Evolutionary conservation across 2,329 filamentous ascomycete species (phyloP).

Genomic region (Ophioceras dolichostomum): DNA sequence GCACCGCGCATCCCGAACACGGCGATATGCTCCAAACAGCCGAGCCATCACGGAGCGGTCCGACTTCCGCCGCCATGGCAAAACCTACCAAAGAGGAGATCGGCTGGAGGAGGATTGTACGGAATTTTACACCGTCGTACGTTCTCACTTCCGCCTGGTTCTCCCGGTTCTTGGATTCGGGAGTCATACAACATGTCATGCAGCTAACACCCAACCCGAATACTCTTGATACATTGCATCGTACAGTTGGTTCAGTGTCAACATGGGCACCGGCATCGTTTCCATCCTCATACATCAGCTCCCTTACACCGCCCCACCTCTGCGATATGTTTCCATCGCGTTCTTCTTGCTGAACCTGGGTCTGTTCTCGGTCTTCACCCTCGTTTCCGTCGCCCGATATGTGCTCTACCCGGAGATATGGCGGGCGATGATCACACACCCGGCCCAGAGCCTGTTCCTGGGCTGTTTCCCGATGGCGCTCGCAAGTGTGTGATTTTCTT

Average conservation of each 20-base stretch:
- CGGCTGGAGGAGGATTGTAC: conserved; percentile 22
- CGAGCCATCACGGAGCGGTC: too few relatives aligned
- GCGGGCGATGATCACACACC: conserved; percentile 46
- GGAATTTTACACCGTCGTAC: conserved; percentile 33
- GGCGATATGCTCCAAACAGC: too few relatives aligned
- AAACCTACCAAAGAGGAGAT: conserved; percentile 6
- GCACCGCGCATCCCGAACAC: too few relatives aligned
- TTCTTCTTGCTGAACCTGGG: conserved; percentile 44
- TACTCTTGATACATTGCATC: background rate
- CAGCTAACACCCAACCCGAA: too few relatives aligned
- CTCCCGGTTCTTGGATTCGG: too few relatives aligned
- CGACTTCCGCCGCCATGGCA: too few relatives aligned
- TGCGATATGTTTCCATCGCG: conserved; percentile 39
- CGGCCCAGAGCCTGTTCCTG: conserved; percentile 49
- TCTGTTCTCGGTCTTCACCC: conserved; percentile 37
- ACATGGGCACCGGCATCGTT: conserved; percentile 54
- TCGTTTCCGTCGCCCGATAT: conserved; percentile 43
- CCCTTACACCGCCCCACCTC: conserved; percentile 40
- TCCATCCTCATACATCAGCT: conserved; percentile 44
- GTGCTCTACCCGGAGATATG: conserved; percentile 49
- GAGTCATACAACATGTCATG: too few relatives aligned
- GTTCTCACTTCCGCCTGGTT: too few relatives aligned
- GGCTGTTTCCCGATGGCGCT: conserved; percentile 53
- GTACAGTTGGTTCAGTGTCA: conserved; percentile 33
- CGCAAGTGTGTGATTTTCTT: conserved; percentile 30